phyloP scores from a whole-genome alignment of 2,329 filamentous ascomycete genomes.

The Fusarium sp. region DNA sequence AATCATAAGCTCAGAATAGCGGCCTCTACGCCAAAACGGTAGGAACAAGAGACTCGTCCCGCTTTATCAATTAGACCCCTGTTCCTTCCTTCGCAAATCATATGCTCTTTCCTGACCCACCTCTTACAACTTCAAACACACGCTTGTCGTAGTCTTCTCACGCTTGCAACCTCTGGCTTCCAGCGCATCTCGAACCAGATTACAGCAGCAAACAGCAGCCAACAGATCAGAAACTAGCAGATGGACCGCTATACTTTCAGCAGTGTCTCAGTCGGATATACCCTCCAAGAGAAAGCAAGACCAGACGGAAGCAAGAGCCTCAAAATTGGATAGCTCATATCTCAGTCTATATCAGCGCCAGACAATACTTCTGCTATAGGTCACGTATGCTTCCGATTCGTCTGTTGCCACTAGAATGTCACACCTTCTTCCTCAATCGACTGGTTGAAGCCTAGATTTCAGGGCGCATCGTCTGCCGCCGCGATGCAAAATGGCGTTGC shows the following conservation, averaged over 20 bases:
- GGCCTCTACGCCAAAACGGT: conserved; percentile 42
- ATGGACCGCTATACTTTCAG: conserved; percentile 6
- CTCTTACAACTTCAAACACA: conserved; percentile 47
- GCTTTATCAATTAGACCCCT: conserved; percentile 34
- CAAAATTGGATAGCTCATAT: conserved; percentile 21
- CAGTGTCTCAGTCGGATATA: conserved; percentile 27
- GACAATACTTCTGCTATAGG: conserved; percentile 14
- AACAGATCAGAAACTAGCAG: conserved; percentile 14
- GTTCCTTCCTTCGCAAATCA: conserved; percentile 40
- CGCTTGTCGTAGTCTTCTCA: conserved; percentile 35
- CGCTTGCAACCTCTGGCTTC: conserved; percentile 24
- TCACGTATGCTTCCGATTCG: conserved; percentile 26
- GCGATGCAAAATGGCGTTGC: conserved; percentile 38
- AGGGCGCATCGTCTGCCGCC: conserved; percentile 20
- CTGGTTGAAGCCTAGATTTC: conserved; percentile 18
- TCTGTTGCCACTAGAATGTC: conserved; percentile 10
- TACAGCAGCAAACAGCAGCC: conserved; percentile 20
- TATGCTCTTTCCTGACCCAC: conserved; percentile 22
- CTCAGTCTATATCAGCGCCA: conserved; percentile 34
- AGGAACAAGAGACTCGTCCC: conserved; percentile 39
- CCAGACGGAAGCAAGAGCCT: conserved; percentile 13
- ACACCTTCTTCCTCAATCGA: conserved; percentile 16
- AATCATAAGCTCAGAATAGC: conserved; percentile 21
- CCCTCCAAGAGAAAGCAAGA: conserved; percentile 30
- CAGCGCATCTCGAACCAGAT: conserved; percentile 20